Percentiles rank a stretch among this genome's conserved stretches.
phyloP scores from a whole-genome alignment of 371 early-diverging fungal genomes.

The Rhizopus arrhizus region DNA sequence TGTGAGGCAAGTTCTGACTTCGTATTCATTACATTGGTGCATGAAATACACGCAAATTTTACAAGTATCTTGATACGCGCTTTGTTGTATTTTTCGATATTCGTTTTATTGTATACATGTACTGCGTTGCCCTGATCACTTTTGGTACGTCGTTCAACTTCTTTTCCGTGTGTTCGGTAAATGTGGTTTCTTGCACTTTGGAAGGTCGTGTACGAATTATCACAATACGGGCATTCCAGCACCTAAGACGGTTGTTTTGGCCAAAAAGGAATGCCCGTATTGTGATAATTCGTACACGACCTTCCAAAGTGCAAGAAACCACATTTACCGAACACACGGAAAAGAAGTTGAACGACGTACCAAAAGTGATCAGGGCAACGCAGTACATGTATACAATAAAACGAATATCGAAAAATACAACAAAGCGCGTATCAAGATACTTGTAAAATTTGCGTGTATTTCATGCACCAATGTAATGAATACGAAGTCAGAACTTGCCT shows the following conservation, averaged over 20 bases:
- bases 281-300: conserved; percentile 18
- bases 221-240: conserved; percentile 18
- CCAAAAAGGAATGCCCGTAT: conserved; percentile 16
- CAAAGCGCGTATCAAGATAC: conserved; percentile 4
- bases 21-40: conserved; percentile 10
- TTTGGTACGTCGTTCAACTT: conserved; percentile 12
- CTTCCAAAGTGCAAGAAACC: conserved; percentile 2
- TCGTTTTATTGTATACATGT: conserved; percentile 15
- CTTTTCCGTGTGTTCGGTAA: conserved; percentile 9
- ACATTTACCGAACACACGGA: conserved; percentile 4
- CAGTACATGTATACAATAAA: conserved; percentile 14
- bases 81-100: conserved; percentile 15
- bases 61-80: conserved; percentile 6
- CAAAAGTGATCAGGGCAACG: conserved; percentile 18
- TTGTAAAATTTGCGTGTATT: conserved; percentile 15
- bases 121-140: conserved; percentile 18
- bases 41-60: conserved; percentile 15
- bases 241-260: too few relatives aligned
- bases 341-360: conserved; percentile 11
- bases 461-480: conserved; percentile 11
- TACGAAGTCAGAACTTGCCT: conserved; percentile 15
- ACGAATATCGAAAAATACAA: conserved; percentile 15
- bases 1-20: conserved; percentile 13
- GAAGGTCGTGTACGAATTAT: conserved; percentile 13
- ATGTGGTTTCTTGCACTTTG: conserved; percentile 12